phyloP scores from a whole-genome alignment of 1,284 basidiomycete genomes.

The Irpex sp. region DNA sequence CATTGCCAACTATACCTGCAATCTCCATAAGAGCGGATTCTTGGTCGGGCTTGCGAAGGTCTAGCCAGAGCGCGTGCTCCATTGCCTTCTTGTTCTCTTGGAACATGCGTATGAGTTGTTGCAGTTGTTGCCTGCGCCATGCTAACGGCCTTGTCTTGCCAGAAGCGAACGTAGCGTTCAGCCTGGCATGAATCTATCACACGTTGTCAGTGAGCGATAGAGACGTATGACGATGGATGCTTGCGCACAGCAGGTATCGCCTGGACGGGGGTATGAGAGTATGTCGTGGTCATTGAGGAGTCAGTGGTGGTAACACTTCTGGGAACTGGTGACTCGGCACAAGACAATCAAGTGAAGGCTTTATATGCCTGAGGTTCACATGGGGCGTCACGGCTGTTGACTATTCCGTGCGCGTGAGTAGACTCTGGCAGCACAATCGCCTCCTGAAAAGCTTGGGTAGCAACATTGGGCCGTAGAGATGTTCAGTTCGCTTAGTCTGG shows the following conservation, averaged over 20 bases:
- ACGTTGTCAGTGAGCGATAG: no score
- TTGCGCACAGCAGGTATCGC: constrained; percentile 3
- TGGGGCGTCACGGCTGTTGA: not conserved
- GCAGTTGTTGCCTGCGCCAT: constrained; percentile 60
- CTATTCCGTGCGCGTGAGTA: not conserved
- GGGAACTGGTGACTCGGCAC: not conserved
- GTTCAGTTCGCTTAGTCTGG: no score
- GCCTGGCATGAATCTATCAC: constrained; percentile 38
- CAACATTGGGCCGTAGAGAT: not conserved
- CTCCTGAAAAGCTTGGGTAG: not conserved
- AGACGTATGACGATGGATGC: no score
- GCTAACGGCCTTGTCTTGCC: constrained; percentile 47
- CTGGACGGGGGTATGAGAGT: not conserved
- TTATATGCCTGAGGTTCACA: not conserved
- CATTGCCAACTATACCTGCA: constrained; percentile 38
- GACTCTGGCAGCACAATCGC: not conserved
- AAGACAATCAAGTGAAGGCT: no score
- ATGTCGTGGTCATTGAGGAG: not conserved
- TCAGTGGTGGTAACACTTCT: not conserved
- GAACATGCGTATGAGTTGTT: constrained; percentile 57
- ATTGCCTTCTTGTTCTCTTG: constrained; percentile 32
- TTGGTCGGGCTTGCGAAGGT: constrained; percentile 48
- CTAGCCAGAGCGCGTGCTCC: constrained; percentile 43
- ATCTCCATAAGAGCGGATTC: constrained; percentile 36
- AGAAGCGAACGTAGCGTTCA: constrained; percentile 46